phyloP scores from a whole-genome alignment of 345 rosid species.

The Syzygium jambos region DNA sequence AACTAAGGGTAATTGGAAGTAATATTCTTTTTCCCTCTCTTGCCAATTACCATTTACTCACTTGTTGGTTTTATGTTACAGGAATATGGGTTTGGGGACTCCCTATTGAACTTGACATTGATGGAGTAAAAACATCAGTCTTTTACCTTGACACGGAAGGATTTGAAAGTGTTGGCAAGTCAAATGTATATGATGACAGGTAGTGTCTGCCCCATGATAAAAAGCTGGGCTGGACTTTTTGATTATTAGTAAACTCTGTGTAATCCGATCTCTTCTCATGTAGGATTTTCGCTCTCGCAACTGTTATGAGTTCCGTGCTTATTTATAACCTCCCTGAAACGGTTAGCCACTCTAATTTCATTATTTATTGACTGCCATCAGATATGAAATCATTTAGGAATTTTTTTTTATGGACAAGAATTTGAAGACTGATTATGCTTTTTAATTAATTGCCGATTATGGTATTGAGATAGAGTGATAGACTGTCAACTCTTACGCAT shows the following conservation, averaged over 20 bases:
- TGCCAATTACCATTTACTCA: neutral
- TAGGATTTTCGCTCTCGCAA: conserved; percentile 98
- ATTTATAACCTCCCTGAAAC: conserved; percentile 95
- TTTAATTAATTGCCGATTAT: neutral
- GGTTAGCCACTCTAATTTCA: conserved; percentile 36
- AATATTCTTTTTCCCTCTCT: neutral
- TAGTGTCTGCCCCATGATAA: conserved; percentile 9
- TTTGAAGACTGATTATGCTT: neutral
- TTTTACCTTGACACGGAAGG: conserved; percentile 98
- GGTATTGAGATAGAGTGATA: neutral
- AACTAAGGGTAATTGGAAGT: conserved; percentile 63
- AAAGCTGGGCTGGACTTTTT: neutral
- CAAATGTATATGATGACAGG: conserved; percentile 98
- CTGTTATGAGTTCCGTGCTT: conserved; percentile 96
- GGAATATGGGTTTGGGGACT: conserved; percentile 99
- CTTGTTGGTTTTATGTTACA: conserved; percentile 14
- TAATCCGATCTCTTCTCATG: neutral
- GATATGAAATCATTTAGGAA: neutral
- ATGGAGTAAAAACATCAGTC: conserved; percentile 76
- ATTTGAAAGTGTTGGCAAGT: conserved; percentile 98
- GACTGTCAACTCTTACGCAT: neutral
- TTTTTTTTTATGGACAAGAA: neutral
- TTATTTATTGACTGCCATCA: neutral
- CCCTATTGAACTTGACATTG: conserved; percentile 65
- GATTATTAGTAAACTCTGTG: neutral